phyloP scores from a whole-genome alignment of 768 basidiomycete species.

The Leccinum boreale region DNA sequence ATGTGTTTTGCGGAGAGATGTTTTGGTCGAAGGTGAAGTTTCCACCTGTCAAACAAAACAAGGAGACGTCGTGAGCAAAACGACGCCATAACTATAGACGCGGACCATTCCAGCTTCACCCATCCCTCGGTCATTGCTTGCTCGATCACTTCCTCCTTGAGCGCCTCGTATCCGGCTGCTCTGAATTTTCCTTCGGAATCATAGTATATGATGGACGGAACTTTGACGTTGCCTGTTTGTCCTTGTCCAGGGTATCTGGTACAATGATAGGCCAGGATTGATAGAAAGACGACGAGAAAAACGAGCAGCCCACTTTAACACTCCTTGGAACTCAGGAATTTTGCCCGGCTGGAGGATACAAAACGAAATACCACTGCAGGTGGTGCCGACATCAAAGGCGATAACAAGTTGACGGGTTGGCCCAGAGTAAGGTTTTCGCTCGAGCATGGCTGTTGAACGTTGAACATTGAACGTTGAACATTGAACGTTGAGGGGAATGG shows the following conservation, averaged over 20 bases:
- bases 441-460: constrained; percentile 19
- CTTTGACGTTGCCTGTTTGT: background rate
- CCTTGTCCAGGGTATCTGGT: background rate
- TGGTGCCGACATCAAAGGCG: constrained; percentile 27
- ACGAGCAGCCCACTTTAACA: background rate
- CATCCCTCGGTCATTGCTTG: constrained; percentile 38
- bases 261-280: background rate
- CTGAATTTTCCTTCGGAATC: constrained; percentile 29
- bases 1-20: constrained; percentile 15
- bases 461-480: no score
- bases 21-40: constrained; percentile 38
- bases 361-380: background rate
- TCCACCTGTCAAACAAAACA: constrained; percentile 20
- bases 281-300: background rate
- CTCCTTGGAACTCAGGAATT: background rate
- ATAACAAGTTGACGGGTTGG: constrained; percentile 30
- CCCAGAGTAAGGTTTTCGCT: constrained; percentile 35
- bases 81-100: no score
- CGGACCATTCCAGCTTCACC: constrained; percentile 43
- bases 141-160: constrained; percentile 33
- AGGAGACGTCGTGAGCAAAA: no score
- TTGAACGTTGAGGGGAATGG: background rate
- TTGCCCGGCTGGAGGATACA: background rate
- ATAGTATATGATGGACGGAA: constrained; percentile 34
- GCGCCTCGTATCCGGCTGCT: constrained; percentile 33